Evolutionary conservation across 106 monocot genomes (phyloP).

Genomic region (Agapanthus africanus): DNA sequence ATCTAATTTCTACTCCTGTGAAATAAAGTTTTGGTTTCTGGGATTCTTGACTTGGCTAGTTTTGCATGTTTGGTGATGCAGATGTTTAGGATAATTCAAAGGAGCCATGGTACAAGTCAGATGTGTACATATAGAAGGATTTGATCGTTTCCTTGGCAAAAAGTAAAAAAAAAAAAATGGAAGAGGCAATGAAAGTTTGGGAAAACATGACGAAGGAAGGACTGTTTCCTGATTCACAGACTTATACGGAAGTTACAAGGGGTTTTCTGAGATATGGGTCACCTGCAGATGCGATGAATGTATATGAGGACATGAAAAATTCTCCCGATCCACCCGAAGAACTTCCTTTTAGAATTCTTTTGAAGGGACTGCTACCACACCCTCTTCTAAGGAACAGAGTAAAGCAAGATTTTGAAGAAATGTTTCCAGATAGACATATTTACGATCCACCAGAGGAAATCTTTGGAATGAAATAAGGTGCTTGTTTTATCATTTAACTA

Average conservation of each 20-base stretch:
- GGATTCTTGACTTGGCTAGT: not conserved
- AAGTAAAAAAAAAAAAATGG: constrained; percentile 81
- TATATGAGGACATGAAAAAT: constrained; percentile 89
- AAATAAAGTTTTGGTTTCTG: not conserved
- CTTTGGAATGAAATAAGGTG: constrained; percentile 70
- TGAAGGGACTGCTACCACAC: constrained; percentile 87
- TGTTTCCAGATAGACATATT: constrained; percentile 88
- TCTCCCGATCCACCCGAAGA: constrained; percentile 93
- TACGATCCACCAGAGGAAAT: constrained; percentile 96
- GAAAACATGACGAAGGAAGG: constrained; percentile 58
- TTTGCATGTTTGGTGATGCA: constrained; percentile 16
- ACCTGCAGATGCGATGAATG: constrained; percentile 95
- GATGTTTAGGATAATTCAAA: constrained; percentile 88
- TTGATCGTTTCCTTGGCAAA: constrained; percentile 69
- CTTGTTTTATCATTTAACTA: not conserved
- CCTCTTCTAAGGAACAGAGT: constrained; percentile 82
- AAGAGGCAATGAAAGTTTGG: constrained; percentile 81
- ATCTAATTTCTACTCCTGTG: not conserved
- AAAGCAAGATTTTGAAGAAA: constrained; percentile 86
- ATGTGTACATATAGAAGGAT: constrained; percentile 88
- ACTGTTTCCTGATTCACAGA: constrained; percentile 81
- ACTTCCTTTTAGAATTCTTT: constrained; percentile 71
- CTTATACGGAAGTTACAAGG: constrained; percentile 90
- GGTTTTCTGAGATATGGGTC: constrained; percentile 87
- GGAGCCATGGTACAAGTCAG: constrained; percentile 91